Conservation (phyloP, 2,329 filamentous ascomycete species). For the Aspergillus amoenus region DNA sequence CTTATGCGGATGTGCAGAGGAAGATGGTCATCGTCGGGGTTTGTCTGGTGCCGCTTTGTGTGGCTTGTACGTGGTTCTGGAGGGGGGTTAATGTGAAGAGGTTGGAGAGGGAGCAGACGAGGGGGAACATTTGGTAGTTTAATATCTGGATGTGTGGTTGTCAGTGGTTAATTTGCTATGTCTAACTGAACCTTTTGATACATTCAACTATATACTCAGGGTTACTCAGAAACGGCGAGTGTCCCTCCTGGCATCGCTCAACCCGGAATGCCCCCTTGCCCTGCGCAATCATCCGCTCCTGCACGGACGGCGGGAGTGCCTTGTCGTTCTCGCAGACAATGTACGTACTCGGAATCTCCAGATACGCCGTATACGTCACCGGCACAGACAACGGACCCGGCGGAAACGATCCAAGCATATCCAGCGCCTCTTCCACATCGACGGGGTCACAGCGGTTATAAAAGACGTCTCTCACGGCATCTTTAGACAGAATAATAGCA, state of each 20-base stretch:
- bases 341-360: conserved; percentile 17
- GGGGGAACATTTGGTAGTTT: neutral
- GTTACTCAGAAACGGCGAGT: neutral
- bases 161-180: too few relatives aligned
- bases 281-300: conserved; percentile 31
- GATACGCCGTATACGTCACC: too few relatives aligned
- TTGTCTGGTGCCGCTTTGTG: conserved; percentile 4
- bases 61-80: conserved; percentile 6
- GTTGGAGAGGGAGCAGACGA: conserved; percentile 2
- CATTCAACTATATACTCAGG: too few relatives aligned
- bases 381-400: too few relatives aligned
- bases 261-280: conserved; percentile 25
- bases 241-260: conserved; percentile 24
- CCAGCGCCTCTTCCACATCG: too few relatives aligned
- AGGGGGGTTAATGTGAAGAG: conserved; percentile 4
- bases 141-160: too few relatives aligned
- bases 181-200: neutral
- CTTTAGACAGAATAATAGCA: too few relatives aligned
- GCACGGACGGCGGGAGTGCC: conserved; percentile 20
- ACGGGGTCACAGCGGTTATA: too few relatives aligned
- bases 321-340: conserved; percentile 30
- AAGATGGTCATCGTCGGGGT: conserved; percentile 40
- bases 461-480: too few relatives aligned
- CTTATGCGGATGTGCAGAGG: conserved; percentile 51
- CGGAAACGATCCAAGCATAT: too few relatives aligned